phyloP scores from a whole-genome alignment of 1,284 basidiomycete genomes.

The Phellinidium pouzarii region DNA sequence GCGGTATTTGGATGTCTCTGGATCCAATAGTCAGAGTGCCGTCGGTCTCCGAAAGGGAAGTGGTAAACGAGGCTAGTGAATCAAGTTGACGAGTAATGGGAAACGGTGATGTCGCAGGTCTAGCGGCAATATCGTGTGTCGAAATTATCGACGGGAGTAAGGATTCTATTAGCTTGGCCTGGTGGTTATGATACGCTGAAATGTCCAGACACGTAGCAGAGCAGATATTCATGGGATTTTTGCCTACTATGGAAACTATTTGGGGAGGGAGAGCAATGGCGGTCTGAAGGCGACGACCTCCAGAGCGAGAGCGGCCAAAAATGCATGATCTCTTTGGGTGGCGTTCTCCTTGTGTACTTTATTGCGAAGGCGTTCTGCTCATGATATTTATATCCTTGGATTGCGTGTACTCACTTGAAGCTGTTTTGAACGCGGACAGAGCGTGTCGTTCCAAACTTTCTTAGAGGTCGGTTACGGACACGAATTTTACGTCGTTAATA shows the following conservation, averaged over 20 bases:
- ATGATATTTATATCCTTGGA: not conserved
- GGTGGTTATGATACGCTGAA: not conserved
- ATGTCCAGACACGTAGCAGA: not conserved
- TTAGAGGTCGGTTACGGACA: not conserved
- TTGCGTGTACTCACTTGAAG: not conserved
- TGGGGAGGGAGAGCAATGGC: not conserved
- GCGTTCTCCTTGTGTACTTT: not conserved
- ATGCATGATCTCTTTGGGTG: not conserved
- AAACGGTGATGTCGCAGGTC: not conserved
- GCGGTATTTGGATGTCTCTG: not conserved
- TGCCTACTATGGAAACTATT: not conserved
- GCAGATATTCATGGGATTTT: not conserved
- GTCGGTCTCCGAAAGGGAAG: not conserved
- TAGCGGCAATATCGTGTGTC: not conserved
- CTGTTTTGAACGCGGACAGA: not conserved
- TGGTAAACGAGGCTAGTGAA: not conserved
- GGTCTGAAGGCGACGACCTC: not conserved
- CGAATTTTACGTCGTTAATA: not conserved
- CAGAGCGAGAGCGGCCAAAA: not conserved
- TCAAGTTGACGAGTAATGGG: not conserved
- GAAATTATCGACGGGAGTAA: not conserved
- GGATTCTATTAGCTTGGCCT: not conserved
- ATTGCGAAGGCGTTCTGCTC: not conserved
- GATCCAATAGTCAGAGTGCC: not conserved
- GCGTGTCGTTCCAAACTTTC: not conserved